phyloP scores from a whole-genome alignment of 164 flowering plant species.

The Echeveria elegans region DNA sequence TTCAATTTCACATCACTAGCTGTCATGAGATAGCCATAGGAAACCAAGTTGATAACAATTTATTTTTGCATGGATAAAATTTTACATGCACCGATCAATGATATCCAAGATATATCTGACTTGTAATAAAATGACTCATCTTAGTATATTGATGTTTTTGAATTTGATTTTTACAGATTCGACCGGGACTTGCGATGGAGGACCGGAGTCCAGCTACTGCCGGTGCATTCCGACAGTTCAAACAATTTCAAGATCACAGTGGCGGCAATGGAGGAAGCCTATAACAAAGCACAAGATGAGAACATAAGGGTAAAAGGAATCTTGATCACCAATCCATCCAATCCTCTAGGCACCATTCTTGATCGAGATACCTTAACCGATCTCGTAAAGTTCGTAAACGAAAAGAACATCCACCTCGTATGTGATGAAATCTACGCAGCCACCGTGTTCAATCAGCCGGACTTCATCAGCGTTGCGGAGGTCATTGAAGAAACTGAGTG shows the following conservation, averaged over 20 bases:
- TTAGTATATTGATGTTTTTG: neutral
- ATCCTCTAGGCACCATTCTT: slow-evolving; percentile 51
- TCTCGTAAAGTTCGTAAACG: slow-evolving; percentile 34
- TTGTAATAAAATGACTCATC: too few relatives aligned
- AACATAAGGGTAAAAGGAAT: slow-evolving; percentile 49
- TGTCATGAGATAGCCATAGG: too few relatives aligned
- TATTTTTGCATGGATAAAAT: too few relatives aligned
- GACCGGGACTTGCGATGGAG: slow-evolving; percentile 85
- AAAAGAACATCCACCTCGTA: slow-evolving; percentile 47
- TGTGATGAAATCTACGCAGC: slow-evolving; percentile 67
- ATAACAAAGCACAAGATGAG: slow-evolving; percentile 26
- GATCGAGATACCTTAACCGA: slow-evolving; percentile 32
- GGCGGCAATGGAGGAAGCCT: slow-evolving; percentile 48
- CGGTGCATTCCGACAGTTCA: slow-evolving; percentile 39
- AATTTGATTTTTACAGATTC: slow-evolving; percentile 37
- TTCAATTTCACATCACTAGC: too few relatives aligned
- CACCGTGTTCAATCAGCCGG: slow-evolving; percentile 38
- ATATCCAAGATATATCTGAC: too few relatives aligned
- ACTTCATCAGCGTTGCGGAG: slow-evolving; percentile 42
- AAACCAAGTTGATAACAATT: too few relatives aligned
- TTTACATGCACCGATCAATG: too few relatives aligned
- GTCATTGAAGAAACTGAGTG: slow-evolving; percentile 26
- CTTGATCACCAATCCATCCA: slow-evolving; percentile 62
- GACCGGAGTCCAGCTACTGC: slow-evolving; percentile 60
- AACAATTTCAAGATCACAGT: slow-evolving; percentile 45